Base-by-base conservation (phyloP, 805 yeast genomes). In the Metschnikowia baotianmanensis region DNA sequence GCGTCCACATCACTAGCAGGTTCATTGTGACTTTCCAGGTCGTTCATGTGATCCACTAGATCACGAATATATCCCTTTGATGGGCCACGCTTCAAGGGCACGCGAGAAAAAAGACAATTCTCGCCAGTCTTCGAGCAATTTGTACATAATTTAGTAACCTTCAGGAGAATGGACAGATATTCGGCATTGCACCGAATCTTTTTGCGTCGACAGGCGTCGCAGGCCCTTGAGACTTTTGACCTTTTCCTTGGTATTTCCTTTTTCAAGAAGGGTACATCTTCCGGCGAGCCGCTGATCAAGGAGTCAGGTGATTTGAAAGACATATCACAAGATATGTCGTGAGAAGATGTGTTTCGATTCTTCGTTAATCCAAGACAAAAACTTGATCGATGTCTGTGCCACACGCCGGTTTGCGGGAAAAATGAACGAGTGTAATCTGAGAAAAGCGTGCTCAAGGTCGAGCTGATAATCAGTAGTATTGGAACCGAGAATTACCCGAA, bases 21-120 rank as follows among this genome's bases (percentile, higher is more conserved):
- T 4, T 20, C 30, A 19, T 31, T 16, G 23, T 25, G 31, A n/a
- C 25, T 17, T 6, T 44, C 42, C 39, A 21, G 38, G 17, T 31
- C 44, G 40, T 63, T 71, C 24, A 61, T 46, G 47, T 62, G 61
- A 23, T 67, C 71, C 40, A 64, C 71, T 32, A 61, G 52, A 40
- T 68, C 76, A 36, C 72, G 62, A n/a, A 71, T 67, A 48, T 77
- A 82, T 1, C 91, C 91, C 53, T 83, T 85, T 1, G 83, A 72
- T 0, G 95, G 95, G 0, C 95, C 95, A 50, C 95, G 64, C 52
- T 85, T 85, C 57, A 85, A 58, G 0, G 90, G 95, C 2, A 81
- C 72, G 36, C 91, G 67, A 17, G 82, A 80, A 56, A 83, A 85
- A 2, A 83, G 69, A 58, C 95, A 85, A 2, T 54, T 56, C 34